Conservation (phyloP, 108 stramenopile species). For the Cyclotella choctawhatcheeana region DNA sequence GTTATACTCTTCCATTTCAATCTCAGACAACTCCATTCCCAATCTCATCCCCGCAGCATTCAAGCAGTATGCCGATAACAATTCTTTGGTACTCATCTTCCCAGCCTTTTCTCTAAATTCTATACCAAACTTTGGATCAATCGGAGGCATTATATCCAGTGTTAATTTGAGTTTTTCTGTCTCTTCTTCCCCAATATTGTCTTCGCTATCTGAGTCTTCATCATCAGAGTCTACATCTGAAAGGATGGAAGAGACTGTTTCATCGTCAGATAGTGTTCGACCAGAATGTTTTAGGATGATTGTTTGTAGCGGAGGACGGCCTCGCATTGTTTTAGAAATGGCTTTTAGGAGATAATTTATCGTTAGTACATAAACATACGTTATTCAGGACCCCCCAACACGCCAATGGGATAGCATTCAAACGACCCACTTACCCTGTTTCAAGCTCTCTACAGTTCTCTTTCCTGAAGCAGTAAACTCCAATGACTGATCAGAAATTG, state of each 20-base stretch:
- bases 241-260: conserved; percentile 68
- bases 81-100: conserved; percentile 59
- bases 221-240: conserved; percentile 55
- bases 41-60: conserved; percentile 65
- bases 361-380: background rate
- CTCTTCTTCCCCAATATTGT: conserved; percentile 61
- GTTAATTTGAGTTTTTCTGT: conserved; percentile 45
- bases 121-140: conserved; percentile 72
- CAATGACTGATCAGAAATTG: conserved; percentile 66
- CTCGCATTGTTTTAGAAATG: conserved; percentile 62
- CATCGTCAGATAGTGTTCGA: conserved; percentile 61
- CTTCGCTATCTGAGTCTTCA: conserved; percentile 70
- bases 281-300: conserved; percentile 57
- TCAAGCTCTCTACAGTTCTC: conserved; percentile 57
- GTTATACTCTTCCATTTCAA: conserved; percentile 27
- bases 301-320: conserved; percentile 59
- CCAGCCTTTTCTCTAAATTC: conserved; percentile 56
- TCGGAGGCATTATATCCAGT: conserved; percentile 75
- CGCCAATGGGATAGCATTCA: background rate
- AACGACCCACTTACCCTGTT: conserved; percentile 52
- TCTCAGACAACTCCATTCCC: conserved; percentile 33
- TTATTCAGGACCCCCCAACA: background rate
- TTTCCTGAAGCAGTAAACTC: conserved; percentile 67
- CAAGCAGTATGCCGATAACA: conserved; percentile 71
- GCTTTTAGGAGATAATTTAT: background rate